phyloP scores from a whole-genome alignment of 805 yeast species.

The Saccharomycodes ludwigii region DNA sequence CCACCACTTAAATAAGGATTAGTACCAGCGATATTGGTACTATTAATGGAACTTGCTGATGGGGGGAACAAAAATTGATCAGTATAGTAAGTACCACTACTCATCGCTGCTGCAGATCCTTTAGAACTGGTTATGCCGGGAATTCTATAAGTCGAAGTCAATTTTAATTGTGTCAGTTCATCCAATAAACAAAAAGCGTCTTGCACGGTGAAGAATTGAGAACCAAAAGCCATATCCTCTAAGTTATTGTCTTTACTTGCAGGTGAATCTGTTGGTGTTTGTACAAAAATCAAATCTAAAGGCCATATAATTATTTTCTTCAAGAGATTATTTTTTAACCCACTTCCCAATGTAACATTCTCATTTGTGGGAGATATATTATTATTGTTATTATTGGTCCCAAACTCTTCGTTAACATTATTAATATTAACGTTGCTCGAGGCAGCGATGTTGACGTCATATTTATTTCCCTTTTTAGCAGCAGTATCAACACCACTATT shows the following conservation, averaged over 20 bases:
- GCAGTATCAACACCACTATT: too few species aligned
- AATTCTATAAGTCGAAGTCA: constrained; percentile 27
- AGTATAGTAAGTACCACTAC: constrained; percentile 19
- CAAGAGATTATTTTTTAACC: constrained; percentile 34
- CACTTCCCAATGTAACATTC: too few species aligned
- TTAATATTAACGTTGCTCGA: too few species aligned
- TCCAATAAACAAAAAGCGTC: constrained; percentile 28
- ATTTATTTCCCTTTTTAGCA: too few species aligned
- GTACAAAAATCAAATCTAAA: constrained; percentile 48
- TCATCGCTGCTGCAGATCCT: constrained; percentile 11
- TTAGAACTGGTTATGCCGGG: constrained; percentile 19
- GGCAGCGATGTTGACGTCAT: too few species aligned
- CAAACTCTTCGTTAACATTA: too few species aligned
- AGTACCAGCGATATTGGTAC: too few species aligned
- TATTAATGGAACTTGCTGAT: too few species aligned
- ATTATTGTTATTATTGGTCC: too few species aligned
- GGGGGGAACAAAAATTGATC: constrained; percentile 18
- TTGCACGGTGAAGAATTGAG: constrained; percentile 6
- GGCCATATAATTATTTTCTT: constrained; percentile 64
- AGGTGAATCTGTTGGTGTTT: constrained; percentile 16
- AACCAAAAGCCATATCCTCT: constrained; percentile 5
- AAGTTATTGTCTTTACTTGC: neutral
- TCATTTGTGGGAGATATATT: too few species aligned
- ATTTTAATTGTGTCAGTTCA: constrained; percentile 27
- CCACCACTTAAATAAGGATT: too few species aligned